Conservation (phyloP, 1,284 basidiomycete genomes). For the Laetiporus sulphureus region DNA sequence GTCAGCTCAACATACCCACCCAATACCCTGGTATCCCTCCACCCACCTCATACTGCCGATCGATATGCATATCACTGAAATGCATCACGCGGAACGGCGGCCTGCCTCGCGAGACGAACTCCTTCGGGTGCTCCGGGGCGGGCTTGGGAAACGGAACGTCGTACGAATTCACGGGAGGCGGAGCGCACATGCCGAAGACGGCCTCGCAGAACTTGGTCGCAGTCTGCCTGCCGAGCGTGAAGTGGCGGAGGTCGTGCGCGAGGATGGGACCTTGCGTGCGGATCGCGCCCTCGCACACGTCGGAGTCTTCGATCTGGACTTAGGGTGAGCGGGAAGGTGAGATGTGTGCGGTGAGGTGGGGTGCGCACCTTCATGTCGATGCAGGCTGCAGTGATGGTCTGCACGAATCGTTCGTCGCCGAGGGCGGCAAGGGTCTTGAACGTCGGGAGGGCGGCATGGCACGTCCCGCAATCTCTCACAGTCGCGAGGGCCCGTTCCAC, state of each 20-base stretch:
- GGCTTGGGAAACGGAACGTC: slow-evolving; percentile 38
- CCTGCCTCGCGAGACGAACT: slow-evolving; percentile 31
- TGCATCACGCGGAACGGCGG: slow-evolving; percentile 44
- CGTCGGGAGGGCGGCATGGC: slow-evolving; percentile 35
- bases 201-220: slow-evolving; percentile 51
- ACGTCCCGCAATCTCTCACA: slow-evolving; percentile 38
- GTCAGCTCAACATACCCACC: too few relatives aligned
- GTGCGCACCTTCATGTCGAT: slow-evolving; percentile 22
- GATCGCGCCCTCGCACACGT: slow-evolving; percentile 51
- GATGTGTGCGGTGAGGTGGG: neutral
- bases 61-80: slow-evolving; percentile 51
- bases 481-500: slow-evolving; percentile 34
- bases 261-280: slow-evolving; percentile 47
- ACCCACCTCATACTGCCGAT: slow-evolving; percentile 41
- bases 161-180: slow-evolving; percentile 32
- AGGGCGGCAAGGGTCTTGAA: slow-evolving; percentile 35
- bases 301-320: slow-evolving; percentile 30
- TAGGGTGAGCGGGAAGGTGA: neutral
- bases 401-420: slow-evolving; percentile 36
- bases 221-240: slow-evolving; percentile 39
- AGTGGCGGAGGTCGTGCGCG: slow-evolving; percentile 47
- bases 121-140: slow-evolving; percentile 29
- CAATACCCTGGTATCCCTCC: too few relatives aligned
- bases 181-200: slow-evolving; percentile 47
- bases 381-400: slow-evolving; percentile 35